Evolutionary conservation across 192 early-diverging fungal species (phyloP).

Genomic region (Coemansia nantahalensis): DNA sequence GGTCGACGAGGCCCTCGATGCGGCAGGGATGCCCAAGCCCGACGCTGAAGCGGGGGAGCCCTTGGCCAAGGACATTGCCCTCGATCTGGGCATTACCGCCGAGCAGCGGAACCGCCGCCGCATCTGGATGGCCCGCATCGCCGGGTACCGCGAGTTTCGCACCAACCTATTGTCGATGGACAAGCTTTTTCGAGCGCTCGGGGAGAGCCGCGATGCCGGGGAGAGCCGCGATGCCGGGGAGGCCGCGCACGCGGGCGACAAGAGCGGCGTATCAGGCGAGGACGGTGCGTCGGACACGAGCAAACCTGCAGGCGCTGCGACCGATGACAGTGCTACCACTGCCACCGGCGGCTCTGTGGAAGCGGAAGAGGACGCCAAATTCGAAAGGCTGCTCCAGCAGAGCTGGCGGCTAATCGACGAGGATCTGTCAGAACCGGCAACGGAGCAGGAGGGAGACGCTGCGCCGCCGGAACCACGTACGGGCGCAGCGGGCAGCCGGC

Average conservation of each 20-base stretch:
- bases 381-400: conserved; percentile 36
- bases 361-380: conserved; percentile 26
- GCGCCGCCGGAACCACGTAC: neutral
- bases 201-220: conserved; percentile 6
- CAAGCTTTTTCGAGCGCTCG: conserved; percentile 13
- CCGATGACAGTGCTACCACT: no score
- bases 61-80: conserved; percentile 9
- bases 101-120: conserved; percentile 40
- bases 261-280: no score
- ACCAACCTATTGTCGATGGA: conserved; percentile 31
- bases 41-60: neutral
- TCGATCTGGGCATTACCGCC: conserved; percentile 21
- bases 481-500: neutral
- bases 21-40: no score
- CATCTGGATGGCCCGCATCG: conserved; percentile 44
- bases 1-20: no score
- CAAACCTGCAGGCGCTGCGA: no score
- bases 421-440: conserved; percentile 4
- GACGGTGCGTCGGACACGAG: neutral
- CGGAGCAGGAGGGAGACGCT: neutral
- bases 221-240: neutral
- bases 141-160: conserved; percentile 39
- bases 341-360: neutral
- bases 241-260: neutral
- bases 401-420: conserved; percentile 45